Percentiles rank a stretch among this genome's conserved stretches.
phyloP scores from a whole-genome alignment of 148 eudicot genomes.

The Diospyros lotus region DNA sequence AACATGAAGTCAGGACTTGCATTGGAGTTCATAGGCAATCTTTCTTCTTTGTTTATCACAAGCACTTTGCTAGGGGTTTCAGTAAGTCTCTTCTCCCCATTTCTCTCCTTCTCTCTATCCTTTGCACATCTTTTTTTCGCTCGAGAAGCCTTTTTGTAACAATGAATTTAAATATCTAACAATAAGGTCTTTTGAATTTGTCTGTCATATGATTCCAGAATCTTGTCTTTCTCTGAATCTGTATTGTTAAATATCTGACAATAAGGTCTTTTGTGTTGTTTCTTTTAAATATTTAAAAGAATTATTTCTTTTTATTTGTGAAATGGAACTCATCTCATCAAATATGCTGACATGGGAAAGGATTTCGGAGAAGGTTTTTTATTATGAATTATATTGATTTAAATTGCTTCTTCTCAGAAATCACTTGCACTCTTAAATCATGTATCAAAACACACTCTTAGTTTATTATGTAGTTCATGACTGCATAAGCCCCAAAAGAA shows the following conservation, averaged over 20 bases:
- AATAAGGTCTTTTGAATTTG: too few relatives aligned
- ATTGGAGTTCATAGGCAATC: constrained; percentile 44
- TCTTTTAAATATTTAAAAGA: too few relatives aligned
- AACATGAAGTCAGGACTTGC: constrained; percentile 29
- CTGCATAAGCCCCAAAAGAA: not conserved
- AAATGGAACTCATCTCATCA: too few relatives aligned
- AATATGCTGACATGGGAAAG: too few relatives aligned
- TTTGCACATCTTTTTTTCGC: not conserved
- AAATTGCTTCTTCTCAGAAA: not conserved
- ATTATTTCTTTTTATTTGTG: too few relatives aligned
- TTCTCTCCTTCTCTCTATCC: not conserved
- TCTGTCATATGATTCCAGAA: too few relatives aligned
- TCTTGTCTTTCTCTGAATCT: too few relatives aligned
- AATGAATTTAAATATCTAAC: too few relatives aligned
- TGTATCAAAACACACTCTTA: not conserved
- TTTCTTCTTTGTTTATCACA: constrained; percentile 45
- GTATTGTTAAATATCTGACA: too few relatives aligned
- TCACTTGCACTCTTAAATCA: not conserved
- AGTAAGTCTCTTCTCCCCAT: constrained; percentile 33
- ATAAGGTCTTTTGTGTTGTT: too few relatives aligned
- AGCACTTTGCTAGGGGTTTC: constrained; percentile 68
- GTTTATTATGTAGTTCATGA: not conserved
- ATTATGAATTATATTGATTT: not conserved
- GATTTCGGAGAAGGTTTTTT: not conserved
- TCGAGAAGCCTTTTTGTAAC: too few relatives aligned